phyloP scores from a whole-genome alignment of 305 asterid species.

The Fraxinus angustifolia region DNA sequence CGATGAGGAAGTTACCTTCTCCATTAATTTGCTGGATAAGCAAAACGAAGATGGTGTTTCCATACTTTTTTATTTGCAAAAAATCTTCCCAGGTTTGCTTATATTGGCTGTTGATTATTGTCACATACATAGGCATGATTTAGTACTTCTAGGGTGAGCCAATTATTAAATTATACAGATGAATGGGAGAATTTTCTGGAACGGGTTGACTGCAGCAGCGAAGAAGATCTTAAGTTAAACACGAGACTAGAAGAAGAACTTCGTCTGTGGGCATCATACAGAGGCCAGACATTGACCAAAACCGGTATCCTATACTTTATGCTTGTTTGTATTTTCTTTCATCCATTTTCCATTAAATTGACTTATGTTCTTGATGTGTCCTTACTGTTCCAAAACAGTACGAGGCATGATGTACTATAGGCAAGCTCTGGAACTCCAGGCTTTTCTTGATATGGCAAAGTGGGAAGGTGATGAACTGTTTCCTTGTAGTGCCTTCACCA shows the following conservation, averaged over 20 bases:
- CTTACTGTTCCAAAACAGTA: conserved; percentile 39
- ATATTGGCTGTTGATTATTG: conserved; percentile 21
- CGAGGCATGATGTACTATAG: conserved; percentile 99
- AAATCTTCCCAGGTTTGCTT: conserved; percentile 81
- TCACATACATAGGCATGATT: conserved; percentile 8
- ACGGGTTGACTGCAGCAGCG: conserved; percentile 61
- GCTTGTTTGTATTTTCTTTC: conserved; percentile 6
- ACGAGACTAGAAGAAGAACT: conserved; percentile 68
- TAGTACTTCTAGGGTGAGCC: conserved; percentile 12
- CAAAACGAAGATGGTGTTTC: conserved; percentile 99
- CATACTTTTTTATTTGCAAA: conserved; percentile 84
- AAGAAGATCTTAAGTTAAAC: conserved; percentile 74
- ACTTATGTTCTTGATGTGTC: conserved; percentile 22
- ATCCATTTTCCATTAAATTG: conserved; percentile 4
- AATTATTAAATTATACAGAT: conserved; percentile 44
- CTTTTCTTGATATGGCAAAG: conserved; percentile 96
- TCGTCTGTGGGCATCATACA: conserved; percentile 95
- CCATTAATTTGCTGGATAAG: conserved; percentile 63
- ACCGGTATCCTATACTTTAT: conserved; percentile 51
- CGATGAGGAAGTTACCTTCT: conserved; percentile 86
- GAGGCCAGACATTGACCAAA: conserved; percentile 98
- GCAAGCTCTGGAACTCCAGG: conserved; percentile 97
- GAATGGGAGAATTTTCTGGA: conserved; percentile 95
- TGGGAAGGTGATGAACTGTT: conserved; percentile 66
- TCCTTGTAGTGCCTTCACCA: conserved; percentile 16